phyloP scores from a whole-genome alignment of 768 basidiomycete genomes.

The Boletus huronensis region DNA sequence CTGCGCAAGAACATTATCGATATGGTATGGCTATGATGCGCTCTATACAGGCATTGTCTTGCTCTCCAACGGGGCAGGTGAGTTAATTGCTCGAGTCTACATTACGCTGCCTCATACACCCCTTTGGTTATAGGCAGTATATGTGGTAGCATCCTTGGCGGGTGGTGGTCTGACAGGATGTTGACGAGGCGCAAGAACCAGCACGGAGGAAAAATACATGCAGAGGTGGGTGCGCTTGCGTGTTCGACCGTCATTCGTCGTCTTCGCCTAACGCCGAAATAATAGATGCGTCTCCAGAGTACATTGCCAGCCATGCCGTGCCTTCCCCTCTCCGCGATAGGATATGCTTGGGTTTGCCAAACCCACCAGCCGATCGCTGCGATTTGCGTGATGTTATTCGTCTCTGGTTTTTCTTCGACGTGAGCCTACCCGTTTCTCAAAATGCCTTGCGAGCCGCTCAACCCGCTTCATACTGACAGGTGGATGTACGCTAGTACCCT shows the following conservation, averaged over 20 bases:
- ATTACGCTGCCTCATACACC: not conserved
- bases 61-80: constrained; percentile 69
- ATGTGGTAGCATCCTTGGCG: constrained; percentile 54
- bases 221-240: constrained; percentile 52
- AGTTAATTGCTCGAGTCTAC: constrained; percentile 10
- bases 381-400: constrained; percentile 69
- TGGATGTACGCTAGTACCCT: constrained; percentile 65
- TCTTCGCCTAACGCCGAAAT: not conserved
- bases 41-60: constrained; percentile 75
- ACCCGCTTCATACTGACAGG: constrained; percentile 23
- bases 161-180: constrained; percentile 52
- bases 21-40: constrained; percentile 61
- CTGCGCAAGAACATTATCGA: constrained; percentile 63
- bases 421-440: not conserved
- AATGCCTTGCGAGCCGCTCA: not conserved
- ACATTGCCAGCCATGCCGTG: constrained; percentile 51
- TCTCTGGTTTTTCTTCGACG: constrained; percentile 61
- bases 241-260: not conserved
- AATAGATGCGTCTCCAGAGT: constrained; percentile 69
- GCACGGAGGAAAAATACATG: constrained; percentile 45
- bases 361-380: constrained; percentile 62
- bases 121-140: constrained; percentile 39
- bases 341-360: constrained; percentile 74
- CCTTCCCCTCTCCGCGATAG: constrained; percentile 56
- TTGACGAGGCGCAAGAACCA: constrained; percentile 38